These are phyloP conservation scores for Euphorbia celastroides DNA, from an alignment of 441 rosid genomes.

Conservation along the genomic window DNA sequence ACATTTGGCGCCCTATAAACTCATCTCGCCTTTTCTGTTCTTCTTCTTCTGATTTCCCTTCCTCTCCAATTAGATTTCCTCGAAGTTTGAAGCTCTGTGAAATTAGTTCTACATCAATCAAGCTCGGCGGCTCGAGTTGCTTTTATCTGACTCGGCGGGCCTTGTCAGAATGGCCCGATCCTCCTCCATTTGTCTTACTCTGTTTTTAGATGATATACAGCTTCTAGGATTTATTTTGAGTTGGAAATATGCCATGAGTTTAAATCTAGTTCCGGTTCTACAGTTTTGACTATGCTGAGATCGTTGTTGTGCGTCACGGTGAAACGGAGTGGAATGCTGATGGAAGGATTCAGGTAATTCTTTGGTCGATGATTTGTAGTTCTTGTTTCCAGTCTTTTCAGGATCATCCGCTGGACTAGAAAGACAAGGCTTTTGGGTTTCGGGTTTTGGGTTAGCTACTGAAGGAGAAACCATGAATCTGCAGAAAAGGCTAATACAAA, in stretches of 20 bases:
- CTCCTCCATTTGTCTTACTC: background rate
- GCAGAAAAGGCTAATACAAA: too few relatives aligned
- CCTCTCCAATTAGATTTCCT: background rate
- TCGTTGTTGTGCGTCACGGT: conserved; percentile 54
- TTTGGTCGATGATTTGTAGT: background rate
- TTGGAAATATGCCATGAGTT: background rate
- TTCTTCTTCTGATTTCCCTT: background rate
- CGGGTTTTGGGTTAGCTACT: background rate
- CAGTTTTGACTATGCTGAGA: conserved; percentile 29
- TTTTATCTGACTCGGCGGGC: conserved; percentile 13
- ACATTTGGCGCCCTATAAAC: background rate
- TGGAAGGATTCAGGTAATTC: conserved; percentile 47
- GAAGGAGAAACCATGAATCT: too few relatives aligned
- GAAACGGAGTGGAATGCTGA: conserved; percentile 64
- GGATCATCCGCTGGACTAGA: background rate
- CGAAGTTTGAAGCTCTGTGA: background rate
- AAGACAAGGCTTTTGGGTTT: too few relatives aligned
- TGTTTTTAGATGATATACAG: background rate
- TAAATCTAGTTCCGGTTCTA: conserved; percentile 28
- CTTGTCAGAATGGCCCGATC: conserved; percentile 20
- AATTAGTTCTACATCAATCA: background rate
- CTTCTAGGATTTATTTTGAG: background rate
- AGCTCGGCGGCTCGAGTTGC: background rate
- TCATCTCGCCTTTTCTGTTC: background rate
- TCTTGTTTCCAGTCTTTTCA: background rate